Evolutionary conservation across 805 yeast species (phyloP).

Genomic region (Cyberlindnera sargentensis): DNA sequence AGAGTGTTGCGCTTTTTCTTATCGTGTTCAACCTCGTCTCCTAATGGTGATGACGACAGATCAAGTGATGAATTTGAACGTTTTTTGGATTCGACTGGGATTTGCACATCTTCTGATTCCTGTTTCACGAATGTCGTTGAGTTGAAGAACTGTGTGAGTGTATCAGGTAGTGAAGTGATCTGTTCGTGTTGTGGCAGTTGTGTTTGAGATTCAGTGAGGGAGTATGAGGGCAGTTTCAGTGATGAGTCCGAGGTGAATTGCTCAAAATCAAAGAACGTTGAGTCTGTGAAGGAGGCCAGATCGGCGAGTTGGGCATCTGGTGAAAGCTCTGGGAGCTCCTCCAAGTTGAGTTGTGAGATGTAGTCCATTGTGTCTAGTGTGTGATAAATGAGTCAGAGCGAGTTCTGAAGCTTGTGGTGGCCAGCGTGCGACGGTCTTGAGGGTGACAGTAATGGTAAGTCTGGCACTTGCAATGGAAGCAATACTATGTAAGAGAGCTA

Average conservation of each 20-base stretch:
- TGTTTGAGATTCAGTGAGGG: not conserved
- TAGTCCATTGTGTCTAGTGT: constrained; percentile 4
- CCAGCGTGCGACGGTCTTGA: not conserved
- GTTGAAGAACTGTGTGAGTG: not conserved
- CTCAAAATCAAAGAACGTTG: constrained; percentile 21
- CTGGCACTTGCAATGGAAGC: no score
- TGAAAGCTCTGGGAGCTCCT: constrained; percentile 3
- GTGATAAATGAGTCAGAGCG: not conserved
- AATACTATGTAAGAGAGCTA: no score
- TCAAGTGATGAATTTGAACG: no score
- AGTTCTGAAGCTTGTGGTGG: not conserved
- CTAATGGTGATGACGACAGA: not conserved
- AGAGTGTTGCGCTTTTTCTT: constrained; percentile 56
- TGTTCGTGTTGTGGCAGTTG: not conserved
- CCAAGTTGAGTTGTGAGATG: constrained; percentile 15
- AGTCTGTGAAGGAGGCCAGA: constrained; percentile 15
- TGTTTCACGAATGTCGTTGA: not conserved
- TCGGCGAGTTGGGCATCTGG: constrained; percentile 4
- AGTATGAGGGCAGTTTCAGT: constrained; percentile 5
- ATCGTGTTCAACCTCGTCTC: constrained; percentile 1
- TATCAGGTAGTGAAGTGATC: not conserved
- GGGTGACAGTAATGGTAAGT: no score
- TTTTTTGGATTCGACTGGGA: not conserved
- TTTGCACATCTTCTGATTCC: constrained; percentile 1
- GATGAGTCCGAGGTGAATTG: constrained; percentile 12